Evolutionary conservation across 257 asterid species (phyloP).

Genomic region (Cinchona pubescens): DNA sequence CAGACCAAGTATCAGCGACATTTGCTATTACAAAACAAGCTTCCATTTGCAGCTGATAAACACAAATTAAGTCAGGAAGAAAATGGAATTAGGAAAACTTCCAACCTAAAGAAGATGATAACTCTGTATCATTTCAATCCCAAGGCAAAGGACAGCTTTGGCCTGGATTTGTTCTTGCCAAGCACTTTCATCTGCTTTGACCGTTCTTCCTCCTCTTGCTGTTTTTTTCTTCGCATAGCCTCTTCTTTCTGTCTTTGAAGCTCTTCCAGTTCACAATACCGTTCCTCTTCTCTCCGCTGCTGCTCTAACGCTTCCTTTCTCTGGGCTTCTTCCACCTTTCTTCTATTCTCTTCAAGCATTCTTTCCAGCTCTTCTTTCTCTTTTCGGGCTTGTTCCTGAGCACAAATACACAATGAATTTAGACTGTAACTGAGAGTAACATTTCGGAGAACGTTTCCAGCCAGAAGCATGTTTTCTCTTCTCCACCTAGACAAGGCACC

Average conservation of each 20-base stretch:
- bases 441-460: background rate
- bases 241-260: conserved; percentile 90
- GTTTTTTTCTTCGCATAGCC: conserved; percentile 71
- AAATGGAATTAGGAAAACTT: background rate
- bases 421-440: background rate
- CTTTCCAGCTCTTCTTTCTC: conserved; percentile 84
- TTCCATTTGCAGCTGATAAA: background rate
- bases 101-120: background rate
- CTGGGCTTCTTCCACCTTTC: conserved; percentile 82
- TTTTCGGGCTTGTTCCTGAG: conserved; percentile 64
- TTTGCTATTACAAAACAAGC: conserved; percentile 14
- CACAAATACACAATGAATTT: conserved; percentile 9
- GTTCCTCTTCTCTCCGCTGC: conserved; percentile 68
- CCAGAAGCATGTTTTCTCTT: background rate
- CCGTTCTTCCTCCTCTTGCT: conserved; percentile 91
- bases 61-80: background rate
- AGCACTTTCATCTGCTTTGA: conserved; percentile 78
- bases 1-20: conserved; percentile 8
- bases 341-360: conserved; percentile 69
- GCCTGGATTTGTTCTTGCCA: conserved; percentile 96
- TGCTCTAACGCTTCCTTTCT: conserved; percentile 83
- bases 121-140: conserved; percentile 51
- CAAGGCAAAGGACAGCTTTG: conserved; percentile 79
- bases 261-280: conserved; percentile 82
- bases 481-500: background rate